Conservation (phyloP, 2,329 filamentous ascomycete genomes). For the Exserohilum rostratum region DNA sequence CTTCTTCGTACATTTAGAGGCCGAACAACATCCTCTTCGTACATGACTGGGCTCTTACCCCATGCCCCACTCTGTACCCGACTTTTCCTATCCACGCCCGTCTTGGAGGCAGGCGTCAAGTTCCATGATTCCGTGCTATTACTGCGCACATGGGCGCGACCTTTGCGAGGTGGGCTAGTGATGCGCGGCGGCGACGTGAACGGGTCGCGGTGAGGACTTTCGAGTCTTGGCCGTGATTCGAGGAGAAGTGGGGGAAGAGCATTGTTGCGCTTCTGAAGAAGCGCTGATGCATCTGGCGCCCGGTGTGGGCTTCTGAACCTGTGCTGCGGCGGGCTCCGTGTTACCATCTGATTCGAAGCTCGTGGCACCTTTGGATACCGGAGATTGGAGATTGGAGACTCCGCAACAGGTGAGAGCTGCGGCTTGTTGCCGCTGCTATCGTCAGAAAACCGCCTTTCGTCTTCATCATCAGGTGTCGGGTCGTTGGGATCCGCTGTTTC, state of each 20-base stretch:
- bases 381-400: conserved; percentile 53
- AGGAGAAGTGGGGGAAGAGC: conserved; percentile 39
- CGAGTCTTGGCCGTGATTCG: conserved; percentile 33
- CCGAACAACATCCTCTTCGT: conserved; percentile 28
- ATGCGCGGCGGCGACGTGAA: conserved; percentile 29
- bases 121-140: conserved; percentile 34
- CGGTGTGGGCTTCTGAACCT: conserved; percentile 18
- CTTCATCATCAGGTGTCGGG: conserved; percentile 54
- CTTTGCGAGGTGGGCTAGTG: conserved; percentile 27
- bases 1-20: conserved; percentile 35
- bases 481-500: conserved; percentile 55
- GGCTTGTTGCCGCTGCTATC: conserved; percentile 22
- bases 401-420: conserved; percentile 50
- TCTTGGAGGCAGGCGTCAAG: conserved; percentile 22
- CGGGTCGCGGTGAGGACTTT: conserved; percentile 24
- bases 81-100: conserved; percentile 23
- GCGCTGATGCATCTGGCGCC: conserved; percentile 11
- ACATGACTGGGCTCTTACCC: conserved; percentile 36
- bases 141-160: conserved; percentile 31
- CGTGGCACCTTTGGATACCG: conserved; percentile 57
- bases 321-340: conserved; percentile 33
- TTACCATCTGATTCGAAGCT: conserved; percentile 54
- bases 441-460: conserved; percentile 41
- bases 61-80: conserved; percentile 35
- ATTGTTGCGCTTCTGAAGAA: conserved; percentile 24